Evolutionary conservation across 345 rosid genomes (phyloP).

Genomic region (Sisymbrium altissimum): DNA sequence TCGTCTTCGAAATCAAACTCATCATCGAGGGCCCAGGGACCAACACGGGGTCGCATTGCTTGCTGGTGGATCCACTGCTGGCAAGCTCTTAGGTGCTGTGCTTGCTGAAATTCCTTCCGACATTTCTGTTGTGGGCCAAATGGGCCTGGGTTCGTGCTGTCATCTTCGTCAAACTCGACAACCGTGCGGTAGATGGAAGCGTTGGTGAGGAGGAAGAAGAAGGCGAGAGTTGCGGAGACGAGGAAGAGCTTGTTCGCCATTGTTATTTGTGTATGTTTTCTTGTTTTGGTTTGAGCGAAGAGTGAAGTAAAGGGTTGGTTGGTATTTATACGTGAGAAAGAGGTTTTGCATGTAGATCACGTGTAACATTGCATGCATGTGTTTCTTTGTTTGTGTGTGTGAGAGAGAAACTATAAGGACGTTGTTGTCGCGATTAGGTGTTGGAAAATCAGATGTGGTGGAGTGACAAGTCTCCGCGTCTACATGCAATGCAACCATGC

Average conservation of each 20-base stretch:
- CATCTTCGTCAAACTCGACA: constrained; percentile 30
- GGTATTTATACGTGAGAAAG: neutral
- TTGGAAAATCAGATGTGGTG: constrained; percentile 5
- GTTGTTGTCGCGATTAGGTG: no score
- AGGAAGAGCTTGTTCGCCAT: constrained; percentile 35
- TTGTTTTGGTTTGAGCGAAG: neutral
- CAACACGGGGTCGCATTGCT: neutral
- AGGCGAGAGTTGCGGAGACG: constrained; percentile 21
- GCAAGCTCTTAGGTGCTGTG: constrained; percentile 11
- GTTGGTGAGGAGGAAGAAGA: constrained; percentile 30
- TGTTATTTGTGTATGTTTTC: neutral
- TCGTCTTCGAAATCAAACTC: constrained; percentile 25
- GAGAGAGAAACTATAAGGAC: neutral
- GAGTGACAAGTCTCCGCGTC: constrained; percentile 30
- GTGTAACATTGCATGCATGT: constrained; percentile 6
- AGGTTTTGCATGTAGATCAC: constrained; percentile 20
- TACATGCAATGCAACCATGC: constrained; percentile 9
- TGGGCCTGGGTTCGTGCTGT: constrained; percentile 8
- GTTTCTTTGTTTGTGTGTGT: neutral
- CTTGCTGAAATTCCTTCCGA: constrained; percentile 13
- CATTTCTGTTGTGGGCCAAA: neutral
- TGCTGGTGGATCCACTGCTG: neutral
- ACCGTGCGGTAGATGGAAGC: constrained; percentile 38
- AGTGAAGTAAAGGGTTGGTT: neutral
- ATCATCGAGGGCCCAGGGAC: neutral